Conservation (phyloP, 148 eudicot genomes). For the Nyssa sinensis region DNA sequence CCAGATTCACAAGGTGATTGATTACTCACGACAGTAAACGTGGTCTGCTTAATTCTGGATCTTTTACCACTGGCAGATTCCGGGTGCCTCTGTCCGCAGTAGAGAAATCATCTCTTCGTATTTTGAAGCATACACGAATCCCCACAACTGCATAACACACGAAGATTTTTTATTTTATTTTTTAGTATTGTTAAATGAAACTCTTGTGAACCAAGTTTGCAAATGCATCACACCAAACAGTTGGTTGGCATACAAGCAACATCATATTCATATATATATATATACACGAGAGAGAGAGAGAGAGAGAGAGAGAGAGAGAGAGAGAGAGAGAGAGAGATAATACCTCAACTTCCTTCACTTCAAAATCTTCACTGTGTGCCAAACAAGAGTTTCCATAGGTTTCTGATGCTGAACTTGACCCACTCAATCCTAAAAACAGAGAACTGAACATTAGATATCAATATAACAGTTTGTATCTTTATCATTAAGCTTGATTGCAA, state of each 20-base stretch:
- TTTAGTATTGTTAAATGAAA: not conserved
- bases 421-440: slow-evolving; percentile 49
- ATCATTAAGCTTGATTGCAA: not conserved
- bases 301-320: too few relatives aligned
- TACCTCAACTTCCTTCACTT: slow-evolving; percentile 92
- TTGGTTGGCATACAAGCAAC: not conserved
- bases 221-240: not conserved
- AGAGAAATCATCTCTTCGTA: slow-evolving; percentile 66
- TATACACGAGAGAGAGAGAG: too few relatives aligned
- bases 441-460: slow-evolving; percentile 6
- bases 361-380: slow-evolving; percentile 63
- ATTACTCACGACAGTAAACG: too few relatives aligned
- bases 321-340: not conserved
- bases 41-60: not conserved
- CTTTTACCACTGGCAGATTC: slow-evolving; percentile 66
- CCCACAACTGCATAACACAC: slow-evolving; percentile 72
- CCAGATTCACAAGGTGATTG: not conserved
- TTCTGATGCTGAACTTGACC: slow-evolving; percentile 91
- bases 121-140: slow-evolving; percentile 82
- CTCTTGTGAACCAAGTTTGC: not conserved
- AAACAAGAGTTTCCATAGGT: slow-evolving; percentile 93
- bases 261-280: too few relatives aligned
- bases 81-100: slow-evolving; percentile 71
- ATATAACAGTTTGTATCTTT: not conserved
- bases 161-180: not conserved